phyloP scores from a whole-genome alignment of 148 eudicot species.

The Selenicereus undatus region DNA sequence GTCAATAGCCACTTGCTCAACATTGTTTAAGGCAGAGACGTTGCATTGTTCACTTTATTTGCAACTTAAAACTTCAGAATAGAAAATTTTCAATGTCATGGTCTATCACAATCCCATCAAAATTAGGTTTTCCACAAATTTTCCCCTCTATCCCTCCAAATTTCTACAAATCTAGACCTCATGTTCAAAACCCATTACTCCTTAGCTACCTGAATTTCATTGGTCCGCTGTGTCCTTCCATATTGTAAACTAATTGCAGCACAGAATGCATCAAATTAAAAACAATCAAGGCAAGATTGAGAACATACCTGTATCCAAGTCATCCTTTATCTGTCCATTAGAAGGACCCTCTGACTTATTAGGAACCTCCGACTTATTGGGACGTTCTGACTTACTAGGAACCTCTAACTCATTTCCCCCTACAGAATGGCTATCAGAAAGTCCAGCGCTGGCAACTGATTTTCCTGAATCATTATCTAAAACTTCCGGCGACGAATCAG shows the following conservation, averaged over 20 bases:
- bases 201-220: too few species aligned
- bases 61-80: too few species aligned
- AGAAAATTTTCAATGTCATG: not conserved
- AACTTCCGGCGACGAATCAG: constrained; percentile 4
- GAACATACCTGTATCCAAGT: constrained; percentile 24
- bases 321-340: constrained; percentile 18
- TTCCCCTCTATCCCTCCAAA: not conserved
- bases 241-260: not conserved
- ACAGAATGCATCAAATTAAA: not conserved
- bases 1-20: not conserved
- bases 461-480: constrained; percentile 5
- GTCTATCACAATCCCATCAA: not conserved
- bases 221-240: not conserved
- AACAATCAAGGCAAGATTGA: not conserved
- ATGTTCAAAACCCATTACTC: not conserved
- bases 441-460: constrained; percentile 5
- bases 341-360: constrained; percentile 13
- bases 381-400: constrained; percentile 7
- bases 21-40: not conserved
- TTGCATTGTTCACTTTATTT: not conserved
- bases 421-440: not conserved
- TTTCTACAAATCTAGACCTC: not conserved
- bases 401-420: constrained; percentile 1
- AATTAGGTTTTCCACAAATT: not conserved
- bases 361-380: constrained; percentile 6